Conservation (phyloP, 495 filamentous ascomycete species). For the Trichoderma orchidacearum region DNA sequence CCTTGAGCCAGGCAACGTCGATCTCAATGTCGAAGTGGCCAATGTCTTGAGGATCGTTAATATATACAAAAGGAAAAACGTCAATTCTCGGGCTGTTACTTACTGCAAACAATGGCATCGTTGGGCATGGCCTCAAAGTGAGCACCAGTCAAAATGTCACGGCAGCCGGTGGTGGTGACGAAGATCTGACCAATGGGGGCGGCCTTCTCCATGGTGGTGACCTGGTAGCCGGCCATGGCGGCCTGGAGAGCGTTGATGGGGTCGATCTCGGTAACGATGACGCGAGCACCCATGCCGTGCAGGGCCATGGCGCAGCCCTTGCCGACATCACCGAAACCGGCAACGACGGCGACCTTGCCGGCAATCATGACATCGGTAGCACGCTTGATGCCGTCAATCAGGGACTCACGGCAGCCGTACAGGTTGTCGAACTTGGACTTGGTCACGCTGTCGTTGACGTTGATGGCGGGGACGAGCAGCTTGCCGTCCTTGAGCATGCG, state of each 20-base stretch:
- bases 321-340: constrained; percentile 97
- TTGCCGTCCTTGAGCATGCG: constrained; percentile 85
- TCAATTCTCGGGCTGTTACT: constrained; percentile 17
- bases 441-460: constrained; percentile 98
- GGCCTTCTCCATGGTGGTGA: constrained; percentile 95
- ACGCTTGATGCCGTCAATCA: constrained; percentile 99
- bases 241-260: constrained; percentile 99
- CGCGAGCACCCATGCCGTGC: constrained; percentile 91
- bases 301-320: constrained; percentile 97
- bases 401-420: constrained; percentile 97
- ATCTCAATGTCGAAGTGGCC: constrained; percentile 99
- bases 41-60: constrained; percentile 52
- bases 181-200: constrained; percentile 86
- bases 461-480: constrained; percentile 91
- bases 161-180: constrained; percentile 97
- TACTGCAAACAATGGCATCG: constrained; percentile 98
- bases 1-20: constrained; percentile 98
- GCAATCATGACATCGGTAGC: constrained; percentile 99
- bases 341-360: constrained; percentile 93
- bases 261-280: constrained; percentile 93
- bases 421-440: constrained; percentile 99
- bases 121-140: constrained; percentile 98
- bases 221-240: constrained; percentile 92
- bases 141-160: constrained; percentile 81
- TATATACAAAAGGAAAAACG: not conserved